Percentiles rank a stretch among this genome's conserved stretches.
Conservation (phyloP, 257 asterid species). For the Solanum chilense region DNA sequence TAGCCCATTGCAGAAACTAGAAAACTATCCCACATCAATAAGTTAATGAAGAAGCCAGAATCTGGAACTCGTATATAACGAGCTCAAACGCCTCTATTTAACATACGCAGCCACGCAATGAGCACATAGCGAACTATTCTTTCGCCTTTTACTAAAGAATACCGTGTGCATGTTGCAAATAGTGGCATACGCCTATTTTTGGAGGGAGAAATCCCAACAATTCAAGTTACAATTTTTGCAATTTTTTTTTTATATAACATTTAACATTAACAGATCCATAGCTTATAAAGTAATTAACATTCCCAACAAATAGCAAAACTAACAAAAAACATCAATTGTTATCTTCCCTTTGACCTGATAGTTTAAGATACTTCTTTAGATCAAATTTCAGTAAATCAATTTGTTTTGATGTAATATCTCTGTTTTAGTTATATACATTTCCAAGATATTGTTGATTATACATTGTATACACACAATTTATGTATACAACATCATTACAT, state of each 20-base stretch:
- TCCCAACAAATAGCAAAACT: neutral
- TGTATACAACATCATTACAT: too few species aligned
- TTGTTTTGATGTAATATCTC: neutral
- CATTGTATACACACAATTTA: neutral
- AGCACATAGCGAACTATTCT: neutral
- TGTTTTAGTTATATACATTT: neutral
- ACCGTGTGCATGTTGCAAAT: neutral
- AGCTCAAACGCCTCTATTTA: neutral
- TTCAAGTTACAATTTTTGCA: neutral
- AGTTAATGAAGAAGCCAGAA: neutral
- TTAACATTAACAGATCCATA: too few species aligned
- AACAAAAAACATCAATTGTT: neutral
- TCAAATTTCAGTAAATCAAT: neutral
- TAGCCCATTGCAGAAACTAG: neutral
- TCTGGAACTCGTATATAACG: neutral
- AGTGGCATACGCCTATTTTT: neutral
- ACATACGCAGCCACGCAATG: neutral
- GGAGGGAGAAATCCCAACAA: neutral
- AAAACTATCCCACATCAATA: neutral
- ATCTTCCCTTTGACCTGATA: neutral
- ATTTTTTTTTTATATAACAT: too few species aligned
- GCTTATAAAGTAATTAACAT: too few species aligned
- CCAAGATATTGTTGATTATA: neutral
- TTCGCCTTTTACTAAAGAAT: neutral
- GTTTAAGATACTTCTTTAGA: neutral